Evolutionary conservation across 176 grass and related monocot genomes (phyloP), one percentile per base, ranked within the genome.

Genomic region (Avena insularis): DNA sequence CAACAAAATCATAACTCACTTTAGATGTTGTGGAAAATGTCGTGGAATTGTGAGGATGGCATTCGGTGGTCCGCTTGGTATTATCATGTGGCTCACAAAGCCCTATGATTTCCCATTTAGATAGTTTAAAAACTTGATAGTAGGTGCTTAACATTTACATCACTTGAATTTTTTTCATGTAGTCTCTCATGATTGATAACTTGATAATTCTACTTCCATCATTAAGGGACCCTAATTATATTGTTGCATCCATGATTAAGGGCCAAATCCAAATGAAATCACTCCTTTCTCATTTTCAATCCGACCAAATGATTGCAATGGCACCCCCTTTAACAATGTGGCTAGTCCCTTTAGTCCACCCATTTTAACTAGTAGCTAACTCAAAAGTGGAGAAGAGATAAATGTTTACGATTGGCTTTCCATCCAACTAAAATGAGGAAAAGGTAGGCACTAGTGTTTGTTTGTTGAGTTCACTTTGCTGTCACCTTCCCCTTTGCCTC

Each of bases 231-330:
- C 63, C 27, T 66, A 66, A 33, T 66, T 33, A 29, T 29, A 29
- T 29, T 29, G 12, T 43, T 63, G 25, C 14, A 33, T 29, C 2
- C 53, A 59, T 58, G 50, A 78, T 86, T 15, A 29, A 29, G 29
- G 78, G 59, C 50, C 23, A 71, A 50, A 80, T 49, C 77, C 53
- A 85, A 66, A 64, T 48, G 77, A 54, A 23, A 85, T 55, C 56
- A n/a, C 15, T 33, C 6, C 7, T 31, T 63, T 71, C 47, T n/a
- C 2, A 17, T 89, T 66, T 58, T 45, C 82, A 80, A 75, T 57
- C 48, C 49, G 54, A 19, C 67, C 77, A 80, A 80, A 89, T 89
- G 82, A 89, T 85, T 89, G 48, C 29, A 23, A 17, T 0, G 13
- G 9, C 76, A 20, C 3, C 21, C 21, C 57, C 67, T 85, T 85